Conservation (phyloP, 345 rosid genomes). For the Sonneratia caseolaris region DNA sequence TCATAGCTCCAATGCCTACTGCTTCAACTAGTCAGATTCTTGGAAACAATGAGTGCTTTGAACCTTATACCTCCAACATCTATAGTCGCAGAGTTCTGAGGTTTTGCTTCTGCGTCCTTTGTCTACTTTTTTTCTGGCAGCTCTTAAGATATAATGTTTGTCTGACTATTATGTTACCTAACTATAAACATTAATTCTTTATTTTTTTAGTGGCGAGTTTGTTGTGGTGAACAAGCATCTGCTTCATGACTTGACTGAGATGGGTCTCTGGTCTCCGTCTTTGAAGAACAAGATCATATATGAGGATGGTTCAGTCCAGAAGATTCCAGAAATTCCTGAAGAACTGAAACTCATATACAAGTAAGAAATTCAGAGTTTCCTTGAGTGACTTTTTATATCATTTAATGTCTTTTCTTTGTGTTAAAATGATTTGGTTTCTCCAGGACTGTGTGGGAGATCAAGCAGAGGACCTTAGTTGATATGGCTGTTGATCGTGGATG, state of each 20-base stretch:
- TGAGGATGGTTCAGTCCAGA: conserved; percentile 69
- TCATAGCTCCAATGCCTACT: conserved; percentile 91
- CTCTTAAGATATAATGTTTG: background rate
- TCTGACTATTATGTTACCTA: background rate
- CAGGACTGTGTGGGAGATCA: conserved; percentile 98
- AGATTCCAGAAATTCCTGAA: conserved; percentile 59
- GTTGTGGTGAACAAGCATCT: conserved; percentile 97
- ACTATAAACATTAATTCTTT: background rate
- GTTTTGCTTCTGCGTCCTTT: conserved; percentile 19
- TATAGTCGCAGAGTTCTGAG: conserved; percentile 88
- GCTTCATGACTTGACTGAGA: conserved; percentile 81
- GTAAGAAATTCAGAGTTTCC: conserved; percentile 22
- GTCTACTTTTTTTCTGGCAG: background rate
- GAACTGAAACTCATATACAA: conserved; percentile 67
- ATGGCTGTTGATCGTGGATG: conserved; percentile 94
- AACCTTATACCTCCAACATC: conserved; percentile 87
- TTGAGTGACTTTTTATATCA: background rate
- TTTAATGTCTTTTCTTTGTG: background rate
- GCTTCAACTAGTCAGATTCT: conserved; percentile 97
- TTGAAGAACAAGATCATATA: conserved; percentile 72
- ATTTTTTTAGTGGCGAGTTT: conserved; percentile 62
- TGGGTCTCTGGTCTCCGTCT: conserved; percentile 79
- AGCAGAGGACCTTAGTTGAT: conserved; percentile 76
- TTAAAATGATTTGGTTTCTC: conserved; percentile 7
- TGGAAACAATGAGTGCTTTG: conserved; percentile 92